These are phyloP conservation scores for Talaromyces sp. DNA, from an alignment of 2,329 filamentous ascomycete species.

Conservation along the genomic window DNA sequence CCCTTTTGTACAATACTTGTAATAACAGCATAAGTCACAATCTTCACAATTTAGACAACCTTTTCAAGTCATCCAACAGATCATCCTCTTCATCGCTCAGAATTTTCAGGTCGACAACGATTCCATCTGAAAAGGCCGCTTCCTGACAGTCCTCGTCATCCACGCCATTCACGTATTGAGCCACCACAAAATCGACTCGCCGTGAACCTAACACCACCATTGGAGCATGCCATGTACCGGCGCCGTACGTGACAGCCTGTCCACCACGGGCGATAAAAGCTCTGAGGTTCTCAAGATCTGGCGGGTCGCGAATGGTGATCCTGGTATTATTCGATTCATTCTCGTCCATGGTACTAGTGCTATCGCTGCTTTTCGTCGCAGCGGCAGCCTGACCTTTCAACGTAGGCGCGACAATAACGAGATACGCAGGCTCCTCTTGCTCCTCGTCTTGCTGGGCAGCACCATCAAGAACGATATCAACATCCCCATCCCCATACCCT, in stretches of 20 bases:
- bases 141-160: constrained; percentile 83
- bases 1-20: constrained; percentile 5
- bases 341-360: neutral
- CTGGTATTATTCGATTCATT: constrained; percentile 20
- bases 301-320: constrained; percentile 46
- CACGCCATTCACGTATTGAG: constrained; percentile 83
- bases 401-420: constrained; percentile 85
- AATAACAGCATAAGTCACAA: neutral
- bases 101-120: constrained; percentile 25
- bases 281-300: constrained; percentile 63
- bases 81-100: constrained; percentile 11
- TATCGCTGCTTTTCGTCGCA: constrained; percentile 13
- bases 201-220: constrained; percentile 77
- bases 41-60: constrained; percentile 9
- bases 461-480: constrained; percentile 4
- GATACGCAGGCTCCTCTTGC: constrained; percentile 47
- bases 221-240: constrained; percentile 92
- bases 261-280: constrained; percentile 73
- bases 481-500: constrained; percentile 8
- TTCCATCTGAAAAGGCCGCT: constrained; percentile 45
- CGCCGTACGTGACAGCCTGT: constrained; percentile 86
- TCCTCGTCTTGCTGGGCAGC: constrained; percentile 5
- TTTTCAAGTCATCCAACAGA: constrained; percentile 10
- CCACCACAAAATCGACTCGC: constrained; percentile 78
- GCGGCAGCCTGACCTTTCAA: constrained; percentile 42